Evolutionary conservation across 805 yeast species (phyloP).

Genomic region (Myxozyma neotropica): DNA sequence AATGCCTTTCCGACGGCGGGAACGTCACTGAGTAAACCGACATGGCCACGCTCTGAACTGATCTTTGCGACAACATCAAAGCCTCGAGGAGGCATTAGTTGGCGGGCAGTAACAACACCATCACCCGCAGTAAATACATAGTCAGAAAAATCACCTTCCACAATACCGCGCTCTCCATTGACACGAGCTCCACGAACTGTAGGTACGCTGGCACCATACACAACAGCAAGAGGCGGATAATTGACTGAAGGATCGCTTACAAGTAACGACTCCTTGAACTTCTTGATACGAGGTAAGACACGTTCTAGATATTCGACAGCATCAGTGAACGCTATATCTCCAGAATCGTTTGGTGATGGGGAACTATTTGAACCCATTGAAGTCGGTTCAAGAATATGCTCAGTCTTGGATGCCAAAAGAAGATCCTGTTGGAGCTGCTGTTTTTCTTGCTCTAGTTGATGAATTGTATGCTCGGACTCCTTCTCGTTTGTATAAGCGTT

Average conservation of each 20-base stretch:
- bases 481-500: background rate
- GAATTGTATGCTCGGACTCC: background rate
- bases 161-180: slow-evolving; percentile 60
- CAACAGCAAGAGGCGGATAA: slow-evolving; percentile 83
- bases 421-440: background rate
- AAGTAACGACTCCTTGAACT: slow-evolving; percentile 59
- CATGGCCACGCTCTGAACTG: slow-evolving; percentile 71
- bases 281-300: slow-evolving; percentile 61
- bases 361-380: background rate
- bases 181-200: slow-evolving; percentile 82
- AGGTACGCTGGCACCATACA: slow-evolving; percentile 81
- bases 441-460: background rate
- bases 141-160: slow-evolving; percentile 70
- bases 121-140: slow-evolving; percentile 89
- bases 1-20: slow-evolving; percentile 73
- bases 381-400: slow-evolving; percentile 1
- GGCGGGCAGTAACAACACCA: slow-evolving; percentile 83
- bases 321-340: slow-evolving; percentile 45
- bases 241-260: slow-evolving; percentile 49
- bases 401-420: background rate
- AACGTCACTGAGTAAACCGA: slow-evolving; percentile 73
- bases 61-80: slow-evolving; percentile 71
- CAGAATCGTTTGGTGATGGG: background rate
- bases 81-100: slow-evolving; percentile 82
- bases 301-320: slow-evolving; percentile 65